Evolutionary conservation across 2,329 filamentous ascomycete genomes (phyloP).

Genomic region (Chaetomiaceae sp.): DNA sequence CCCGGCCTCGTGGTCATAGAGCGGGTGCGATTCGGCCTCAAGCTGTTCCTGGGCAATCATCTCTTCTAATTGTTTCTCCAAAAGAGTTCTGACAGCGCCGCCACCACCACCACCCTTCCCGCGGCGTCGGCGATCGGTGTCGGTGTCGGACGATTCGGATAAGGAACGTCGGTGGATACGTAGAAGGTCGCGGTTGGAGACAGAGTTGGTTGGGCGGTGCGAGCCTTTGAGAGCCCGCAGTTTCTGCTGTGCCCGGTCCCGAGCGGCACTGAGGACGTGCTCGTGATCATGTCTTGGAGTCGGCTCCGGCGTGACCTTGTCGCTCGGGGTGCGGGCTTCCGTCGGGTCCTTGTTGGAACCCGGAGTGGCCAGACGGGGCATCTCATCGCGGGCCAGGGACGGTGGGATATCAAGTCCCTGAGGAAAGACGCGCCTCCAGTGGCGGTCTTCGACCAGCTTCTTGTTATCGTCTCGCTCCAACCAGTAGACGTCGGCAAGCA

Average conservation of each 20-base stretch:
- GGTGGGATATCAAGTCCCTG: conserved; percentile 29
- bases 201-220: conserved; percentile 48
- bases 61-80: conserved; percentile 59
- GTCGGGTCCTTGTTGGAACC: conserved; percentile 20
- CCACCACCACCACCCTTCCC: conserved; percentile 46
- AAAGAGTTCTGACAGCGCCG: conserved; percentile 46
- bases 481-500: conserved; percentile 89
- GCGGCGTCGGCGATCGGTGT: conserved; percentile 42
- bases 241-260: conserved; percentile 57
- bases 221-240: conserved; percentile 53
- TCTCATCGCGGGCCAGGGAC: conserved; percentile 27
- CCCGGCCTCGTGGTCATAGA: conserved; percentile 30
- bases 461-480: conserved; percentile 79
- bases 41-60: conserved; percentile 52
- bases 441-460: conserved; percentile 70
- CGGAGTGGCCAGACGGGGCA: conserved; percentile 15
- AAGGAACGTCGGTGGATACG: conserved; percentile 49
- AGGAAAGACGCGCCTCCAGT: conserved; percentile 69
- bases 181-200: conserved; percentile 48
- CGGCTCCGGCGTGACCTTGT: conserved; percentile 21
- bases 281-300: conserved; percentile 37
- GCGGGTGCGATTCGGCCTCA: conserved; percentile 35
- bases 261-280: conserved; percentile 46
- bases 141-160: conserved; percentile 58
- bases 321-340: conserved; percentile 15